Percentiles rank a stretch among this genome's conserved stretches.
Evolutionary conservation across 176 grass and related monocot species (phyloP).

Genomic region (Rhynchospora pubera): DNA sequence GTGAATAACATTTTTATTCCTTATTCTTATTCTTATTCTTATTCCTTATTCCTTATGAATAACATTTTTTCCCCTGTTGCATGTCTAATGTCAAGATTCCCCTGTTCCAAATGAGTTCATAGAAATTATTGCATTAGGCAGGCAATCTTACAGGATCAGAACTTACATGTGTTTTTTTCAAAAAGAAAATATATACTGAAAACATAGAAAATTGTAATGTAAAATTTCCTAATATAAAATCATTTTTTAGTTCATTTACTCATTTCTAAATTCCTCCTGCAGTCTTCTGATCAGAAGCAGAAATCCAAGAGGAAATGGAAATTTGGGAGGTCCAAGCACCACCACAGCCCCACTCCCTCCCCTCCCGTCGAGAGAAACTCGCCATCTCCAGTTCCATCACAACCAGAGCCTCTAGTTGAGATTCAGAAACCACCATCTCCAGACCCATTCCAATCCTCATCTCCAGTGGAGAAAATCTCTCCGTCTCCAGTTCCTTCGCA

Average conservation of each 20-base stretch:
- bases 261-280: not conserved
- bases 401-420: not conserved
- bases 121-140: not conserved
- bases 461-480: not conserved
- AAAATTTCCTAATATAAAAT: not conserved
- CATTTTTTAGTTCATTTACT: not conserved
- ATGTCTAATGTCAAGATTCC: not conserved
- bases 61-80: not conserved
- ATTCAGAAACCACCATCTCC: not conserved
- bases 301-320: slow-evolving; percentile 63
- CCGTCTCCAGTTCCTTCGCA: not conserved
- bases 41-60: too few relatives aligned
- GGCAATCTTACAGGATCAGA: not conserved
- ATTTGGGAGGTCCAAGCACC: slow-evolving; percentile 36
- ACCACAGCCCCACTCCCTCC: not conserved
- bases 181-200: not conserved
- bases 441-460: not conserved
- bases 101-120: not conserved
- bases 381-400: not conserved
- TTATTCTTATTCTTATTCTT: too few relatives aligned
- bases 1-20: too few relatives aligned
- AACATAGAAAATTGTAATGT: not conserved
- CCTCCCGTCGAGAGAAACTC: slow-evolving; percentile 3
- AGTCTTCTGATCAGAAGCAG: slow-evolving; percentile 14
- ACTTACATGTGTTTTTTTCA: not conserved